phyloP scores from a whole-genome alignment of 2,329 filamentous ascomycete species.

The Aspergillus felis region DNA sequence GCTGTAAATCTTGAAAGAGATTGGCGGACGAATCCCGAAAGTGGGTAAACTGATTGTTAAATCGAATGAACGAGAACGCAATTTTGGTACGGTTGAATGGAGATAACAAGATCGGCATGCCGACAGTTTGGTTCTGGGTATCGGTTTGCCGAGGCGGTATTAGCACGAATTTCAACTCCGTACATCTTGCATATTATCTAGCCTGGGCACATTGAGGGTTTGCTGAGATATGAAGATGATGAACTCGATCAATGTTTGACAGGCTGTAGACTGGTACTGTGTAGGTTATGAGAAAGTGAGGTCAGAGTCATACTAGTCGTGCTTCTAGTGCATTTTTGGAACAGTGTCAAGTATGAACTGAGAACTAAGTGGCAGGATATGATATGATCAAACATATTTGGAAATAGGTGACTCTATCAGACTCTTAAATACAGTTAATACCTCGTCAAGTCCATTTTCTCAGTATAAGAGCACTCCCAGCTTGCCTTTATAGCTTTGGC shows the following conservation, averaged over 20 bases:
- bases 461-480: too few relatives aligned
- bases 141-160: neutral
- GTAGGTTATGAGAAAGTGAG: too few relatives aligned
- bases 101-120: neutral
- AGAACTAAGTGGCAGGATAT: too few relatives aligned
- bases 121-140: neutral
- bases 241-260: neutral
- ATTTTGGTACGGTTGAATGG: too few relatives aligned
- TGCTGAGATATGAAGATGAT: neutral
- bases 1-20: neutral
- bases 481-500: too few relatives aligned
- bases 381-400: too few relatives aligned
- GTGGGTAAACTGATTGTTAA: neutral
- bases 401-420: too few relatives aligned
- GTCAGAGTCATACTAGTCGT: too few relatives aligned
- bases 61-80: neutral
- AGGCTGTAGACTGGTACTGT: neutral
- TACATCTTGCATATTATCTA: neutral
- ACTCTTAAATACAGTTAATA: too few relatives aligned
- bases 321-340: too few relatives aligned
- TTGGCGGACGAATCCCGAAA: neutral
- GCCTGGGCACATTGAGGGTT: neutral
- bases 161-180: neutral
- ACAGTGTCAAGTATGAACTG: too few relatives aligned
- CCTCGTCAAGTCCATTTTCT: too few relatives aligned